Evolutionary conservation across 2,329 filamentous ascomycete genomes (phyloP), one percentile per base, ranked within the genome.

Genomic region (Fusarium floridanum): DNA sequence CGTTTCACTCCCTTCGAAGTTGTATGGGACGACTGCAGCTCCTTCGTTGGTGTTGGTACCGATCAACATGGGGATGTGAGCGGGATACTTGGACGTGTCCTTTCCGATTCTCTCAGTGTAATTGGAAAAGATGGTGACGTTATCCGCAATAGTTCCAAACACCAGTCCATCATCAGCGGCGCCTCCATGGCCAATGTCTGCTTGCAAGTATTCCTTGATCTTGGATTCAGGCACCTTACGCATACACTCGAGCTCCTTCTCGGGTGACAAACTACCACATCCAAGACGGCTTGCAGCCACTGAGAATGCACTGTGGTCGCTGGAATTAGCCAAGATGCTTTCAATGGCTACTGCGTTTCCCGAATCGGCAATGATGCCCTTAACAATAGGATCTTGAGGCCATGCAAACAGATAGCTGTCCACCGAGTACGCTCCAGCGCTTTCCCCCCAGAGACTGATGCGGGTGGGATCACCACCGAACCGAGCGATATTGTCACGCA

Each of bases 391-490:
- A 6, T 76, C 61, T 0, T 43, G 20, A 9, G 64, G 14, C 74
- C 74, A 76, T 0, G 74, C 71, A 59, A 76, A 76, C 0, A 76
- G 64, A 24, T 76, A 75, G 0, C 74, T 69, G 11, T 76, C 74
- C 7, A 45, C 61, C 0, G 61, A 61, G 17, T 76, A 76, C 6
- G 68, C 74, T 1, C 65, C 61, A 2, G 74, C 74, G 7, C 74
- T 76, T 6, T 76, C 71, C 0, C 74, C 74, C 74, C 74, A 76
- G 5, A 76, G 71, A 1, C 32, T 64, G 5, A 76, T 76, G 10
- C 74, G 74, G 6, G 60, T 6, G 3, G 71, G 74, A 20, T 76
- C 74, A 0, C 74, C 74, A 6, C 74, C 74, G 7, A 76, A 76
- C 12, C 24, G 61, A 53, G 68, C 74, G 37, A 75, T 73, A 7